phyloP scores from a whole-genome alignment of 148 eudicot species.

The Rheum nobile region DNA sequence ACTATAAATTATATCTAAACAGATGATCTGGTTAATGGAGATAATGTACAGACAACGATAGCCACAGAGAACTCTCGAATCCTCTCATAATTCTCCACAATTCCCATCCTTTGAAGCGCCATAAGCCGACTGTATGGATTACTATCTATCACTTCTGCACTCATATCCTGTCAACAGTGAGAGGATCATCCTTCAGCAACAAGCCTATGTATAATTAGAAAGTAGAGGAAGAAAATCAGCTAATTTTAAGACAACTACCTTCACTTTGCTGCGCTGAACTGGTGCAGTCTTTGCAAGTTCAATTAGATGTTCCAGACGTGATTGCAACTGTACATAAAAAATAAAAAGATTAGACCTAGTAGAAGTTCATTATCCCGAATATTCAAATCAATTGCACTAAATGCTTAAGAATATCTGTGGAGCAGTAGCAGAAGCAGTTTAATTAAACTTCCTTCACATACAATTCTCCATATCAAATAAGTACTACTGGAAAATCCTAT shows the following conservation, averaged over 20 bases:
- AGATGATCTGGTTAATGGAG: constrained; percentile 12
- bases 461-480: background rate
- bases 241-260: constrained; percentile 28
- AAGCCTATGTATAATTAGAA: background rate
- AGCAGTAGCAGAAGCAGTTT: background rate
- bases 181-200: constrained; percentile 5
- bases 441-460: background rate
- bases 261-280: constrained; percentile 61
- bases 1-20: background rate
- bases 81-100: constrained; percentile 87
- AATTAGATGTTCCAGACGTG: constrained; percentile 48
- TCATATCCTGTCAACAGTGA: constrained; percentile 64
- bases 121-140: constrained; percentile 95
- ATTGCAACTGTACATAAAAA: constrained; percentile 31
- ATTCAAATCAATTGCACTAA: background rate
- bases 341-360: background rate
- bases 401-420: background rate
- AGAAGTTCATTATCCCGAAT: background rate
- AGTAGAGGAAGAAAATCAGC: background rate
- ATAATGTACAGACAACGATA: constrained; percentile 58
- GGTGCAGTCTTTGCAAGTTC: constrained; percentile 44
- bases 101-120: constrained; percentile 99
- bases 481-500: background rate
- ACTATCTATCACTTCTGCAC: constrained; percentile 94
- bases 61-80: constrained; percentile 94